Evolutionary conservation across 805 yeast genomes (phyloP), one percentile per base, ranked within the genome.

Genomic region (Suhomyces emberorum): DNA sequence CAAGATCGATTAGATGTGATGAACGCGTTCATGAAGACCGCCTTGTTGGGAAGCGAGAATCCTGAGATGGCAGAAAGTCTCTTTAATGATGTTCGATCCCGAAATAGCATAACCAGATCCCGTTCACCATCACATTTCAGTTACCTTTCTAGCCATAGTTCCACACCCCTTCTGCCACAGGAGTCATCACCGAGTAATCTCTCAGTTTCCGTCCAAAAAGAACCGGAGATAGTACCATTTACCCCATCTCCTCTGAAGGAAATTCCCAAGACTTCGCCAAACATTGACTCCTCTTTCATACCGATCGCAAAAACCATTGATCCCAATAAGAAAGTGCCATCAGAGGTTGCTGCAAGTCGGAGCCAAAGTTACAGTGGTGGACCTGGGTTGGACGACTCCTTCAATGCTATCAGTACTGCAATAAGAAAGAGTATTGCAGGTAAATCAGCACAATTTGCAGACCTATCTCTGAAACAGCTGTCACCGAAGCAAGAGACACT

Each of bases 321-420:
- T 15, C 44, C 42, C n/a, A 35, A 41, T 28, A 43, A 41, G 35
- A 24, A 9, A 6, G 26, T n/a, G 6, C 7, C 12, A 7, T 14
- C 26, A 5, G 26, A 23, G 12, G 9, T 20, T 10, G 5, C 26
- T n/a, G 5, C 9, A 11, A n/a, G 9, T 5, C 26, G 26, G 6
- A 20, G 9, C 7, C 8, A 7, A 20, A 20, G 22, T 20, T 20
- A 20, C 9, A 7, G 7, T 9, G 9, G 22, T 9, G 22, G 22
- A 20, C 11, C 12, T 15, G 29, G 32, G 16, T 28, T 32, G 30
- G 72, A 69, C 28, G 65, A 63, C 35, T 72, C 76, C 6, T 70
- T 71, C 41, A 71, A 69, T 39, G 73, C 73, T 0, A 71, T 71
- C n/a, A 63, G 70, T 40, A 61, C 64, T 4, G 70, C 74, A 2